Percentiles rank a stretch among this genome's conserved stretches.
These are phyloP conservation scores for Wakefieldia striispora DNA, from an alignment of 768 basidiomycete genomes.

Conservation along the genomic window DNA sequence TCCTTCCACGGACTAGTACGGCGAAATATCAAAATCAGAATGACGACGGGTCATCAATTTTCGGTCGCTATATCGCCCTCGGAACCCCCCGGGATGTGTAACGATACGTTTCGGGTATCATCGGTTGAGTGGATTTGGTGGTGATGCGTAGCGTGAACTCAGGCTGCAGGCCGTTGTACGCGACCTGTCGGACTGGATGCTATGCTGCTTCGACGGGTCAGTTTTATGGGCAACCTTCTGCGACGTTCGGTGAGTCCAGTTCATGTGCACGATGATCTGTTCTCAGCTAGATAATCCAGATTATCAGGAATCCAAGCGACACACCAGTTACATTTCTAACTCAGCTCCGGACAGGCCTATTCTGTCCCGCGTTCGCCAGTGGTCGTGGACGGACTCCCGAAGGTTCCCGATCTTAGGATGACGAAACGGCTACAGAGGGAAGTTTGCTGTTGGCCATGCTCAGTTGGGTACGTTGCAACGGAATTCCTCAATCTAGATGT, in stretches of 20 bases:
- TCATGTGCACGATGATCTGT: no score
- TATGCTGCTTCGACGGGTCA: background rate
- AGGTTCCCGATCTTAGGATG: background rate
- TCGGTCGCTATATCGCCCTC: no score
- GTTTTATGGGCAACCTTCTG: background rate
- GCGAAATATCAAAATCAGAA: no score
- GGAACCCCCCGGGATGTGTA: conserved; percentile 1
- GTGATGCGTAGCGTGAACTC: no score
- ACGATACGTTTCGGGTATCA: background rate
- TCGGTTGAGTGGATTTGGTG: background rate
- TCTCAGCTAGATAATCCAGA: background rate
- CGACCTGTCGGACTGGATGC: background rate
- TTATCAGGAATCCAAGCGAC: background rate
- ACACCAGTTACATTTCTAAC: background rate
- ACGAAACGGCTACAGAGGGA: background rate
- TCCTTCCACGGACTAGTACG: no score
- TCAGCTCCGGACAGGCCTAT: background rate
- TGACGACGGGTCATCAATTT: no score
- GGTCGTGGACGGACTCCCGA: background rate
- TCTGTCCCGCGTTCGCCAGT: background rate
- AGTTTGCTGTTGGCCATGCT: background rate
- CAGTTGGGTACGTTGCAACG: background rate
- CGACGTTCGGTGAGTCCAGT: conserved; percentile 4
- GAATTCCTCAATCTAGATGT: conserved; percentile 1
- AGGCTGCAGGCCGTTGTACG: no score